These are phyloP conservation scores for Avena sativa DNA, from an alignment of 176 grass and related monocot genomes.

Conservation along the genomic window DNA sequence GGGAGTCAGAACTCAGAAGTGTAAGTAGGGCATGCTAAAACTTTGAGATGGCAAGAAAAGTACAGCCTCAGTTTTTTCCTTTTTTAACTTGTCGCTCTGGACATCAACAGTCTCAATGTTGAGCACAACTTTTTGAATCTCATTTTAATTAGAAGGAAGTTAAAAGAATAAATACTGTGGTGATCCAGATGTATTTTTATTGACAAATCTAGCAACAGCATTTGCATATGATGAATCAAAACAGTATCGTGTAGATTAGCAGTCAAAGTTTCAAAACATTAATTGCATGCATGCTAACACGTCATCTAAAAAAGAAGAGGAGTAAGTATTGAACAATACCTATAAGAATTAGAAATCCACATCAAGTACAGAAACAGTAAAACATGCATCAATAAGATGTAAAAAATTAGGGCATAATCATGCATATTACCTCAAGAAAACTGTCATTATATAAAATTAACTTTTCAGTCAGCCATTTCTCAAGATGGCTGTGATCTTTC, in stretches of 20 bases:
- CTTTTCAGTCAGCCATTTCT: conserved; percentile 86
- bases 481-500: conserved; percentile 76
- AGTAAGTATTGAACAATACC: neutral
- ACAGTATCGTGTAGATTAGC: neutral
- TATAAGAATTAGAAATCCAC: conserved; percentile 36
- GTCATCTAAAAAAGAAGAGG: neutral
- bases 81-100: conserved; percentile 15
- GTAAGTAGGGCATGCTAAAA: conserved; percentile 26
- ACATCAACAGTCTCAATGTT: neutral
- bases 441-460: conserved; percentile 57
- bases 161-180: neutral
- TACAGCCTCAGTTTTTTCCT: neutral
- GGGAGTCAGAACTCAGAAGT: conserved; percentile 15
- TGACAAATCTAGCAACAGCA: neutral
- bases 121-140: neutral
- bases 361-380: neutral
- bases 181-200: neutral
- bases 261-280: neutral
- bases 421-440: conserved; percentile 77
- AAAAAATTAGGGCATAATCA: conserved; percentile 27
- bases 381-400: conserved; percentile 21
- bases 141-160: neutral
- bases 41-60: conserved; percentile 25
- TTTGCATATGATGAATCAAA: neutral
- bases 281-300: neutral